Evolutionary conservation across 768 basidiomycete species (phyloP), one percentile per base, ranked within the genome.

Genomic region (Lyophyllum atratum): DNA sequence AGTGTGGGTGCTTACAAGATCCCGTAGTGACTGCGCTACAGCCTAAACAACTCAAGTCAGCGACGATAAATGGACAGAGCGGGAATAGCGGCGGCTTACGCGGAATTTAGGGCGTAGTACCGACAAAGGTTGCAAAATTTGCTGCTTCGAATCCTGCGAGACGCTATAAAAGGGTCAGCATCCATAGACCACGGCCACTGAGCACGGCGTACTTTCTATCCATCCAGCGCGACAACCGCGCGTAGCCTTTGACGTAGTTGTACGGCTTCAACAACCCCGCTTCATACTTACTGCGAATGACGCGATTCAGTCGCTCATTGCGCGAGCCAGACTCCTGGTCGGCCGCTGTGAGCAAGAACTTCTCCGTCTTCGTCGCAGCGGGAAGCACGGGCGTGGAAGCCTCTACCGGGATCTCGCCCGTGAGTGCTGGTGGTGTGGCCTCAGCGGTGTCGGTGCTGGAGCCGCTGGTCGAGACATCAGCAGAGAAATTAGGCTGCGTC

Each of bases 241-340:
- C 90, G 65, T 98, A 98, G 0, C 96, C 96, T 66, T 95, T 95
- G 49, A 95, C 93, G 63, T 98, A 97, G 72, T 98, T 95, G 66
- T 96, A 97, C 3, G 96, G 96, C 67, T 93, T 95, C 61, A 98
- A 74, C 42, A 98, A 71, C 0, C 95, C 96, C 2, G 96, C 96
- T 67, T 98, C 95, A 72, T 97, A 98, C 73, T 98, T 98, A 66
- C 92, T 93, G 62, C 90, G 84, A 63, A 98, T 98, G 61, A 98
- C 96, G 56, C 91, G 82, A 62, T 89, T 92, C 49, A 98, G 74
- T 1, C 95, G 85, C 63, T 96, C 92, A 63, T 95, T 91, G 42
- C 96, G 80, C 22, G 93, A 90, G 0, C 95, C 95, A 1, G 90
- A 84, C 52, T 90, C 92, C 66, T 97, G 95, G 71, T 98, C 96